Evolutionary conservation across 2,329 filamentous ascomycete species (phyloP).

Genomic region (Aspergillus spinulosporus): DNA sequence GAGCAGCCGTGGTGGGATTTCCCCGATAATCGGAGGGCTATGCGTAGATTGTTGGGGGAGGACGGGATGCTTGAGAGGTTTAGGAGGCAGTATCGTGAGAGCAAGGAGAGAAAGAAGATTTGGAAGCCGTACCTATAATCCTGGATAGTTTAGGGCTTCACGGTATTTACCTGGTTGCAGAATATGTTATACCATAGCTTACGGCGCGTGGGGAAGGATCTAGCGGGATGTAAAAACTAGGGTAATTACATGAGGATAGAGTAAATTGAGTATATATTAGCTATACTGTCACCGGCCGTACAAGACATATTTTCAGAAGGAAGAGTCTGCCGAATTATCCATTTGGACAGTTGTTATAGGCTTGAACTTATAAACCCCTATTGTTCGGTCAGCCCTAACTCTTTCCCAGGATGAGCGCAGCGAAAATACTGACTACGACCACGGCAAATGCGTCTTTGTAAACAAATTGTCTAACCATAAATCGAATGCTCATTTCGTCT

Average conservation of each 20-base stretch:
- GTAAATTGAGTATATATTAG: too few species aligned
- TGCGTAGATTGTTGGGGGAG: conserved; percentile 26
- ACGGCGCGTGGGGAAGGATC: not conserved
- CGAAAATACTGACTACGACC: too few species aligned
- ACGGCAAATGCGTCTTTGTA: too few species aligned
- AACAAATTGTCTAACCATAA: conserved; percentile 9
- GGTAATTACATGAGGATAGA: too few species aligned
- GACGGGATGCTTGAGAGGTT: conserved; percentile 31
- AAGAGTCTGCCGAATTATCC: not conserved
- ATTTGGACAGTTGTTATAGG: not conserved
- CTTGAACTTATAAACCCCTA: too few species aligned
- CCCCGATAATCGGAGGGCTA: conserved; percentile 32
- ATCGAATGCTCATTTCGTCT: conserved; percentile 32
- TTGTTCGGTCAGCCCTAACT: too few species aligned
- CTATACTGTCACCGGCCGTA: too few species aligned
- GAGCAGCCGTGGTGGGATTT: conserved; percentile 35
- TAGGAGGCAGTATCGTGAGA: conserved; percentile 18
- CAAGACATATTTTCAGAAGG: too few species aligned
- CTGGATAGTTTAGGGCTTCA: not conserved
- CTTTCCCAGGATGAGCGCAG: too few species aligned
- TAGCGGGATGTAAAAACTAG: not conserved
- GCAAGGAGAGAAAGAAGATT: conserved; percentile 8
- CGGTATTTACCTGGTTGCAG: not conserved
- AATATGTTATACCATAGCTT: not conserved
- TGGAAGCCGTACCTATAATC: not conserved